Percentiles rank a stretch among this genome's conserved stretches.
phyloP scores from a whole-genome alignment of 2,329 filamentous ascomycete species.

The Magnaporthales sp. region DNA sequence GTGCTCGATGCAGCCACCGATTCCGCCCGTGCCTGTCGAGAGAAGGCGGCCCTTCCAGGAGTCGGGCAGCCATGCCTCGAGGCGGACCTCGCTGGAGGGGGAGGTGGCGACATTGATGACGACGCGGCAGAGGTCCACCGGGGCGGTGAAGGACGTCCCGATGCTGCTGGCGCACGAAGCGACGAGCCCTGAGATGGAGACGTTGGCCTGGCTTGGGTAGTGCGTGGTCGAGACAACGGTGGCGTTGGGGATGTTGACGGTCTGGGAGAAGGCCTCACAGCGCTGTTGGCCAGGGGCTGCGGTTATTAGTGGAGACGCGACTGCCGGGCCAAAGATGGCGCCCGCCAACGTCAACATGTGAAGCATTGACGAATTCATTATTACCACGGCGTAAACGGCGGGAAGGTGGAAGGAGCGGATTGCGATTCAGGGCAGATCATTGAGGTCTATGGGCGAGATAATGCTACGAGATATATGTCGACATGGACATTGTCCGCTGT shows the following conservation, averaged over 20 bases:
- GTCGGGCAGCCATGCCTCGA: slow-evolving; percentile 39
- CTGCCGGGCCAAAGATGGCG: not conserved
- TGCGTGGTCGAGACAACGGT: not conserved
- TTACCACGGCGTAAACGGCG: not conserved
- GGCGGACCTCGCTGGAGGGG: slow-evolving; percentile 30
- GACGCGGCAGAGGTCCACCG: slow-evolving; percentile 18
- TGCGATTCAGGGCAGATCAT: not conserved
- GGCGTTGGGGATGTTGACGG: not conserved
- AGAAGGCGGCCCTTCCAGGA: slow-evolving; percentile 36
- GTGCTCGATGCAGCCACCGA: slow-evolving; percentile 39
- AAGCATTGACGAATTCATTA: not conserved
- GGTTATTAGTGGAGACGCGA: not conserved
- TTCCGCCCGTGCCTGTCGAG: slow-evolving; percentile 38
- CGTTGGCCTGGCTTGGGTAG: not conserved
- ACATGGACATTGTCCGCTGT: not conserved
- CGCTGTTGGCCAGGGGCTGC: not conserved
- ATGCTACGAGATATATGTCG: not conserved
- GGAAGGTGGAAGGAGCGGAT: not conserved
- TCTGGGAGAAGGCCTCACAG: not conserved
- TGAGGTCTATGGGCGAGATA: not conserved
- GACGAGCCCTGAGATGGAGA: not conserved
- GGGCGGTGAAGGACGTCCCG: not conserved
- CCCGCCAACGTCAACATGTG: not conserved
- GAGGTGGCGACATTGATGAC: slow-evolving; percentile 19
- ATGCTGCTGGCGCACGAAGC: not conserved